Percentiles rank a stretch among this genome's conserved stretches.
These are phyloP conservation scores for Conringia planisiliqua DNA, from an alignment of 345 rosid species.

Conservation along the genomic window DNA sequence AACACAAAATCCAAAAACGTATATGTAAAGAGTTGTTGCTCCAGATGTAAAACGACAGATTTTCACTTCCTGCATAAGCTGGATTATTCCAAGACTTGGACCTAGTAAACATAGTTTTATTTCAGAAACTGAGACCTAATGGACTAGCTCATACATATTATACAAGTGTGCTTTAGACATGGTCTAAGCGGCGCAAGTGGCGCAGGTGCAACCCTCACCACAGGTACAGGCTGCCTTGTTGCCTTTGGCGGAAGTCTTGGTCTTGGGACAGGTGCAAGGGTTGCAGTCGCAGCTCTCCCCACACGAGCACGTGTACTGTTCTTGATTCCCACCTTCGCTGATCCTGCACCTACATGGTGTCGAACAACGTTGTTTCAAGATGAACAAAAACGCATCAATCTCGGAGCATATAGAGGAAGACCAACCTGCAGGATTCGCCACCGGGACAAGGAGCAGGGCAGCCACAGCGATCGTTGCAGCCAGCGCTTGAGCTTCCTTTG, in stretches of 20 bases:
- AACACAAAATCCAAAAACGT: too few species aligned
- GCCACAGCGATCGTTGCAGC: conserved; percentile 40
- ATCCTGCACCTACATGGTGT: conserved; percentile 36
- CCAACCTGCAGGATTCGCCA: conserved; percentile 48
- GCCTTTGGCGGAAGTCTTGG: conserved; percentile 11
- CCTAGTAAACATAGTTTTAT: conserved; percentile 1
- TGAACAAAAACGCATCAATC: not conserved
- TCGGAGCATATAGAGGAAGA: not conserved
- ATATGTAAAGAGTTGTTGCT: too few species aligned
- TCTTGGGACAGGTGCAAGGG: conserved; percentile 52
- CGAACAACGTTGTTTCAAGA: not conserved
- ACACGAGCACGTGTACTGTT: conserved; percentile 44
- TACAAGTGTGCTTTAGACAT: conserved; percentile 15
- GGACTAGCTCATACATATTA: conserved; percentile 17
- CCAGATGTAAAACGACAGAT: too few species aligned
- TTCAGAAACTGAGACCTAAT: conserved; percentile 6
- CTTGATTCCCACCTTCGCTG: conserved; percentile 24
- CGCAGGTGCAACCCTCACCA: conserved; percentile 32
- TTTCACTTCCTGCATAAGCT: too few species aligned
- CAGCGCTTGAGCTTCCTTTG: conserved; percentile 4
- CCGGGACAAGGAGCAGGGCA: conserved; percentile 44
- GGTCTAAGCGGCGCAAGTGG: conserved; percentile 15
- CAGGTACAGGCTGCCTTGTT: conserved; percentile 14
- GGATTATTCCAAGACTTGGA: not conserved
- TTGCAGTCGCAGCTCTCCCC: conserved; percentile 65